Percentiles rank a stretch among this genome's conserved stretches.
These are phyloP conservation scores for Kuraishia ogatae DNA, from an alignment of 805 yeast genomes.

Conservation along the genomic window DNA sequence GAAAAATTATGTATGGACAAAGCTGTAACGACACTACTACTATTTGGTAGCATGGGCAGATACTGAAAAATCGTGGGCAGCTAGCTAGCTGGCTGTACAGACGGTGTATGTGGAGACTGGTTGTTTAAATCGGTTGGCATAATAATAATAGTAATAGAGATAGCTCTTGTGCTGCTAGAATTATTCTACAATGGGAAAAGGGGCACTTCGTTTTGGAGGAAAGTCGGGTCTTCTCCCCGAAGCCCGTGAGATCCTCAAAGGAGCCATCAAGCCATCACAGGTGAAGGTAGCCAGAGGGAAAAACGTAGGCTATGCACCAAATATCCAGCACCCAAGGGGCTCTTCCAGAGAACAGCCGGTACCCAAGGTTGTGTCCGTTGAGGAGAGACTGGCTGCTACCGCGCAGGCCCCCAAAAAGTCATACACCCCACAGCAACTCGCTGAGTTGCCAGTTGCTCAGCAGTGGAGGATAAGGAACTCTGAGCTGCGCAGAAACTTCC, in stretches of 20 bases:
- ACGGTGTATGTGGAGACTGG: too few relatives aligned
- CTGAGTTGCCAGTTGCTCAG: slow-evolving; percentile 25
- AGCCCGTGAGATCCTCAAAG: slow-evolving; percentile 67
- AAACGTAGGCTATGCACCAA: slow-evolving; percentile 64
- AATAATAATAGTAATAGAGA: too few relatives aligned
- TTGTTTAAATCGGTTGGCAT: too few relatives aligned
- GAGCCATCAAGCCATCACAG: slow-evolving; percentile 41
- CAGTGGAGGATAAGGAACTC: slow-evolving; percentile 44
- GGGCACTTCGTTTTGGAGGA: slow-evolving; percentile 42
- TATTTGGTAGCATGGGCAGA: too few relatives aligned
- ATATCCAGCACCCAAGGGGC: slow-evolving; percentile 57
- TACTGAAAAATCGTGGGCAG: neutral
- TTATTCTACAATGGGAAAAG: slow-evolving; percentile 37
- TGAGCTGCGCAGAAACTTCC: slow-evolving; percentile 64
- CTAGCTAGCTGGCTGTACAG: too few relatives aligned
- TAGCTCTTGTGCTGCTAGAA: too few relatives aligned
- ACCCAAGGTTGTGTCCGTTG: slow-evolving; percentile 51
- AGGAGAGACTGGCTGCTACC: slow-evolving; percentile 45
- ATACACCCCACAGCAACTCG: slow-evolving; percentile 22
- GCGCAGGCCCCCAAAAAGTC: slow-evolving; percentile 35
- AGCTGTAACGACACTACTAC: too few relatives aligned
- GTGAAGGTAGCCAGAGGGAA: slow-evolving; percentile 38
- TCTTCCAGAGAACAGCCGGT: slow-evolving; percentile 44
- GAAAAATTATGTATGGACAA: too few relatives aligned
- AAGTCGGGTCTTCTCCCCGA: slow-evolving; percentile 80